Conservation (phyloP, 1,284 basidiomycete species). For the Trichosporon coremiiforme region DNA sequence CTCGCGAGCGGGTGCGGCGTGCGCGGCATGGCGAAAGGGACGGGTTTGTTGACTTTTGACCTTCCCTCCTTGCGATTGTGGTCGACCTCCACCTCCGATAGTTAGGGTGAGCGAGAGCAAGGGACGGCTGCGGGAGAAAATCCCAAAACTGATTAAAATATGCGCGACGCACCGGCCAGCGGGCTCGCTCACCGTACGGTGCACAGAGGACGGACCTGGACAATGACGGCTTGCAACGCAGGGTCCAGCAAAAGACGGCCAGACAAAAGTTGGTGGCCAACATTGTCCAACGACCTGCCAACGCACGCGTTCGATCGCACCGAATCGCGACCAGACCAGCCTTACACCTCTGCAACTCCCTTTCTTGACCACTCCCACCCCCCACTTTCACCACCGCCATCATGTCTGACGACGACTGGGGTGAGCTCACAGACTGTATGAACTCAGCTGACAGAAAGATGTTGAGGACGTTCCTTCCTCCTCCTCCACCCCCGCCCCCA, state of each 20-base stretch:
- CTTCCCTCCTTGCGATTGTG: neutral
- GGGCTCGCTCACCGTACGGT: neutral
- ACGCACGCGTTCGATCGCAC: conserved; percentile 14
- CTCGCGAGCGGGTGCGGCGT: conserved; percentile 83
- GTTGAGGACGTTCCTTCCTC: conserved; percentile 60
- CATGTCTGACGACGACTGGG: conserved; percentile 53
- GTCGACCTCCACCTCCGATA: conserved; percentile 18
- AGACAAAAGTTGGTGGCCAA: conserved; percentile 27
- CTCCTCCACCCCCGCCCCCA: conserved; percentile 55
- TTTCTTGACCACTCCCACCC: neutral
- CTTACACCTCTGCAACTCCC: neutral
- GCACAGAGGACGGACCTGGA: neutral
- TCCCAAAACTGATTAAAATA: conserved; percentile 29
- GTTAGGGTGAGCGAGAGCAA: neutral
- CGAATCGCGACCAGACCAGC: neutral
- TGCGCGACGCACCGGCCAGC: neutral
- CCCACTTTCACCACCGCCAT: conserved; percentile 22
- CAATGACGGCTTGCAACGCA: neutral
- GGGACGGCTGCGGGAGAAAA: conserved; percentile 14
- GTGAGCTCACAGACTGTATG: conserved; percentile 29
- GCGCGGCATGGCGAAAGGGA: conserved; percentile 38
- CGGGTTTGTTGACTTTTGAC: neutral
- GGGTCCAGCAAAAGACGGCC: conserved; percentile 21
- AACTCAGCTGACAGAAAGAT: conserved; percentile 35
- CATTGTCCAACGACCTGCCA: conserved; percentile 6